Base-by-base conservation (phyloP, 1,284 basidiomycete genomes). In the Mycena citricolor region DNA sequence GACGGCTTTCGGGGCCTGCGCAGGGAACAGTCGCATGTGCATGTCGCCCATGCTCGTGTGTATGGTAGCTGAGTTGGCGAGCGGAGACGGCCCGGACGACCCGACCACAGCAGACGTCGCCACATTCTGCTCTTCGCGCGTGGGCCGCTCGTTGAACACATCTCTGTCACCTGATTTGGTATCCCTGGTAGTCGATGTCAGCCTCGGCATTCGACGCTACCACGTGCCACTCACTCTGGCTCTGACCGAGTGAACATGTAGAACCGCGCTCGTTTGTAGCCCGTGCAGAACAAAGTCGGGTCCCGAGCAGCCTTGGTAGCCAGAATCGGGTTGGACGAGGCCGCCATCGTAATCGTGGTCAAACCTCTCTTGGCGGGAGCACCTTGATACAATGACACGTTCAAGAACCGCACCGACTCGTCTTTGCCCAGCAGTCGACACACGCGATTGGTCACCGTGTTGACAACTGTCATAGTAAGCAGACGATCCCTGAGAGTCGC, bases 11-110 rank as follows among this genome's bases (percentile, higher is more conserved):
- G 95, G 95, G 7, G 90, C 90, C 41, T 93, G 83, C 53, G 91
- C 79, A 0, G 94, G 93, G 79, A 92, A 97, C 26, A 99, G 72
- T 6, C 88, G 84, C 51, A 97, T 67, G 58, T 90, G 87, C 52
- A 99, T 97, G 64, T 99, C 97, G 14, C 97, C 97, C 57, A 87
- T 73, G 4, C 91, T 94, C 8, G 97, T 99, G 66, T 99, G 97
- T 36, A 99, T 91, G 11, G 90, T 90, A 1, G 91, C 91, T 7
- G 80, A 73, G 44, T 82, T 80, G 20, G 89, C 86, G 21, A 88
- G 63, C 5, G 81, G 79, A 5, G 80, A 84, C 19, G 80, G 79
- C 0, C 80, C 81, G 23, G 68, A 67, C 55, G 71, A 69, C 42
- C 67, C 61, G 22, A 71, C 66, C 2, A 71, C 66, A 4, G 81